Evolutionary conservation across 768 basidiomycete genomes (phyloP).

Genomic region (Termitomyces sp.): DNA sequence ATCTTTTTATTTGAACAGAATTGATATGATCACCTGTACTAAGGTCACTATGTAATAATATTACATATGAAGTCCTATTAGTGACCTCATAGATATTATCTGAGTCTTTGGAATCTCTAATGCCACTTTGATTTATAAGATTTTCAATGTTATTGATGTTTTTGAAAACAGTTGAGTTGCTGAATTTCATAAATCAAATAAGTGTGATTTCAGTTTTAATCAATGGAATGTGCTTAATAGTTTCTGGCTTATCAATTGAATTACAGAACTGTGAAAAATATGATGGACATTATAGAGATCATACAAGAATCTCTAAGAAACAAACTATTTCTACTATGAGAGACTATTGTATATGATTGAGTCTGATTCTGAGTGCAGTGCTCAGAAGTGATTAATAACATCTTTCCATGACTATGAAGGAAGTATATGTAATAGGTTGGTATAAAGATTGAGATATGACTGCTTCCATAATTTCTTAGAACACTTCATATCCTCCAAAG

Average conservation of each 20-base stretch:
- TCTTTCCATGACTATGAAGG: not conserved
- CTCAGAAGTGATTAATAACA: not conserved
- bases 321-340: not conserved
- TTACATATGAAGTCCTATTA: not conserved
- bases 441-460: conserved; percentile 6
- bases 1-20: conserved; percentile 16
- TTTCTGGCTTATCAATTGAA: conserved; percentile 9
- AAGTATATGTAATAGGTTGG: not conserved
- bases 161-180: conserved; percentile 5
- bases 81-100: conserved; percentile 1
- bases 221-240: conserved; percentile 12
- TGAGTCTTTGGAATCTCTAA: not conserved
- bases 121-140: not conserved
- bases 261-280: not conserved
- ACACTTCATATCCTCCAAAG: conserved; percentile 12
- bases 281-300: not conserved
- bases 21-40: conserved; percentile 18
- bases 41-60: conserved; percentile 19
- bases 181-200: conserved; percentile 2
- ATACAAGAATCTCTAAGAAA: not conserved
- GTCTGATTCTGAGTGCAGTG: not conserved
- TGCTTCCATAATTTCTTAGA: conserved; percentile 17
- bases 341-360: not conserved
- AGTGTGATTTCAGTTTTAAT: conserved; percentile 9
- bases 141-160: conserved; percentile 10